These are phyloP conservation scores for Solanum hybrid DNA, from an alignment of 305 asterid species.

Conservation along the genomic window DNA sequence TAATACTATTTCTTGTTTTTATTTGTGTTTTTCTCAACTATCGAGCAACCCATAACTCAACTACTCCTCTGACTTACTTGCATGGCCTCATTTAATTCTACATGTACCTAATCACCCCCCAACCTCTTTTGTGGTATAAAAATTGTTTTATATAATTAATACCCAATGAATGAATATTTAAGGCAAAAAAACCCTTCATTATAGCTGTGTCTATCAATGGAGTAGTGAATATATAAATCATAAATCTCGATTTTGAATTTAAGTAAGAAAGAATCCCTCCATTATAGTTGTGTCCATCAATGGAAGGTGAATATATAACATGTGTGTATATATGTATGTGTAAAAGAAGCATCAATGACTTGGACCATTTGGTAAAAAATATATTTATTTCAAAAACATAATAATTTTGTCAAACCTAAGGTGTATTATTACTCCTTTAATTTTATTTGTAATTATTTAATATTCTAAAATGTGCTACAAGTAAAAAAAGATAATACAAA, in stretches of 20 bases:
- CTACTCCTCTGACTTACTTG: neutral
- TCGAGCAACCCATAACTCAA: conserved; percentile 35
- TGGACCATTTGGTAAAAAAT: too few relatives aligned
- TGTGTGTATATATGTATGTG: too few relatives aligned
- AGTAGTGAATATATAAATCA: too few relatives aligned
- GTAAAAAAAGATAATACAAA: too few relatives aligned
- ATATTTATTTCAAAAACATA: too few relatives aligned
- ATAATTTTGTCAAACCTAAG: too few relatives aligned
- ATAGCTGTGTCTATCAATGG: too few relatives aligned
- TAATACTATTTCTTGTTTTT: neutral
- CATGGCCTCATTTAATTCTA: neutral
- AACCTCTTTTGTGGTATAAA: neutral
- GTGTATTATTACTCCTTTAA: neutral
- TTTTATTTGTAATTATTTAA: too few relatives aligned
- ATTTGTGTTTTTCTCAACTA: conserved; percentile 3
- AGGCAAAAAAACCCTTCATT: neutral
- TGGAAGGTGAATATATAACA: neutral
- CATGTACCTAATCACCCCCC: neutral
- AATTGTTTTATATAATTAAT: neutral
- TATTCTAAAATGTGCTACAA: neutral
- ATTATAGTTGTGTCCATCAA: neutral
- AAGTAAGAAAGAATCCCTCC: too few relatives aligned
- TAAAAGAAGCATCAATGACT: too few relatives aligned
- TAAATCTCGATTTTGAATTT: too few relatives aligned
- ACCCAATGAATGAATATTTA: neutral